Evolutionary conservation across 345 rosid species (phyloP).

Genomic region (Eucalyptus sp.): DNA sequence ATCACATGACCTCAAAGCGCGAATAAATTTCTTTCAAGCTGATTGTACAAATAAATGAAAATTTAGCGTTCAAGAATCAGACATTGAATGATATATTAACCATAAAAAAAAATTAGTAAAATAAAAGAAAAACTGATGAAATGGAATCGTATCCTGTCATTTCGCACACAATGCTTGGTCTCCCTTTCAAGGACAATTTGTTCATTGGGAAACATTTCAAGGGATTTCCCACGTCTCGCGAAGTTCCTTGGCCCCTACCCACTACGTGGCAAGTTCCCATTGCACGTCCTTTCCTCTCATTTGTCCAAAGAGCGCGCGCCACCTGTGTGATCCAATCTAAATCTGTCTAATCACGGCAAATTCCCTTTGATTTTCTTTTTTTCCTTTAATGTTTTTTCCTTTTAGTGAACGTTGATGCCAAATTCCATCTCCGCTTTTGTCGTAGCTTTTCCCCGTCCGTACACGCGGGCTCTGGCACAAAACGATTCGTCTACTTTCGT

Average conservation of each 20-base stretch:
- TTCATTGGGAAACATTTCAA: not conserved
- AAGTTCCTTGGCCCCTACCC: not conserved
- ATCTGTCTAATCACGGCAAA: not conserved
- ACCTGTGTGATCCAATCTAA: not conserved
- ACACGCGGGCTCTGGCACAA: not conserved
- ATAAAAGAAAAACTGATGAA: not conserved
- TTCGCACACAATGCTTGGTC: not conserved
- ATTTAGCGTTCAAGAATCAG: accelerated
- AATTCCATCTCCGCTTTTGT: not conserved
- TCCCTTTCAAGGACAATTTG: not conserved
- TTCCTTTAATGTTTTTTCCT: not conserved
- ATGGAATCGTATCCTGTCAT: not conserved
- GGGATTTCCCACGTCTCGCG: not conserved
- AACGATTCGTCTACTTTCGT: not conserved
- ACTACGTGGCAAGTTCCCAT: not conserved
- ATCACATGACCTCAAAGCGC: accelerated
- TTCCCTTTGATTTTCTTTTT: not conserved
- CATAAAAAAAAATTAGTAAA: not conserved
- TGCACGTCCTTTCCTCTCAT: not conserved
- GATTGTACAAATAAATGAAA: too few species aligned
- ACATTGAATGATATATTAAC: too few species aligned
- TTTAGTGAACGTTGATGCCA: not conserved
- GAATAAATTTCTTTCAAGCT: accelerated
- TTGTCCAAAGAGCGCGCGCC: not conserved
- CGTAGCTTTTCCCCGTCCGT: not conserved